Evolutionary conservation across 2,329 filamentous ascomycete genomes (phyloP), one percentile per base, ranked within the genome.

Genomic region (Magnaporthiopsis poae): DNA sequence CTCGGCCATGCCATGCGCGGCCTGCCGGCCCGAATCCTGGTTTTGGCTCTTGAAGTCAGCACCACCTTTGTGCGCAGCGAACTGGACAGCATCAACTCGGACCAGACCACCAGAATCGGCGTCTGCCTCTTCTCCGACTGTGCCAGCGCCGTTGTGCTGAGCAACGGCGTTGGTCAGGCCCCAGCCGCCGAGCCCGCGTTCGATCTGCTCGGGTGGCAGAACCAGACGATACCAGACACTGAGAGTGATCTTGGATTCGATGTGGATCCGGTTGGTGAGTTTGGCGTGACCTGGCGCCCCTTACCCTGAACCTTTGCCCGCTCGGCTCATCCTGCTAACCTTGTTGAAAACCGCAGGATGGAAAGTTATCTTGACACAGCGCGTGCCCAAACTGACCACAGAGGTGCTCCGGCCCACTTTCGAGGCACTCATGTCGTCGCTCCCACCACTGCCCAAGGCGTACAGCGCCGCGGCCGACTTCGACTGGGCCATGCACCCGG

Each of bases 401-500:
- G 74, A 77, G 9, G 78, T 81, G 1, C 80, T 89, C 11, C 75
- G 76, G 1, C 81, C 84, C 3, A 80, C 83, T 5, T 89, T 88
- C 71, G 71, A 77, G 21, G 79, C 84, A 33, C 79, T 90, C 18
- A 72, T 88, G 39, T 75, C 80, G 7, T 80, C 80, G 9, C 73
- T 83, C 29, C 64, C 60, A 5, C 67, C 69, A 0, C 74, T 86
- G 2, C 82, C 84, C 0, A 71, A 74, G 5, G 71, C 74, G 9
- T 82, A 82, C 70, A 72, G 74, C n/a, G 69, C 73, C 0, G 78
- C 87, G 0, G 74, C 79, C 0, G 84, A 88, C 68, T 90, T 89
- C 69, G 88, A 91, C 77, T 91, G 88, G 88, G 88, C 88, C 0
- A 82, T 91, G 73, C 88, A 91, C 70, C 88, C 88, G 0, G 88